A percentile compares a stretch with the other conserved stretches of the same genome.
Conservation (phyloP, 352 stramenopile genomes). For the Globisporangium cystogenes region DNA sequence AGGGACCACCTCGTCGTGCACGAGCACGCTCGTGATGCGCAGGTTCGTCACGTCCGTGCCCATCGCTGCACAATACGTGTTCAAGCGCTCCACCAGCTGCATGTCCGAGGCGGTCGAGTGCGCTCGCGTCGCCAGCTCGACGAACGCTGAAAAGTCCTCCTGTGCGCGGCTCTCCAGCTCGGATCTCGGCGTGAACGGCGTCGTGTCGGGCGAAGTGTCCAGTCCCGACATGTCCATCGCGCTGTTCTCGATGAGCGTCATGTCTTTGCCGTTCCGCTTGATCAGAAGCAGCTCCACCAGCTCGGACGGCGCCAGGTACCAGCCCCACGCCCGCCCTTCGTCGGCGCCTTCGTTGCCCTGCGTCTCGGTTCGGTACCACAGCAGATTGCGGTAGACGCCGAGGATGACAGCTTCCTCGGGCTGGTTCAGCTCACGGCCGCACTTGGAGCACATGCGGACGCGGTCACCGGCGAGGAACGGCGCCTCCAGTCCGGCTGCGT, state of each 20-base stretch:
- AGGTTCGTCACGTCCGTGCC: slow-evolving; percentile 84
- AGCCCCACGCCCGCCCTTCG: slow-evolving; percentile 91
- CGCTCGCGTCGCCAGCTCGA: slow-evolving; percentile 48
- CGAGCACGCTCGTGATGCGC: slow-evolving; percentile 54
- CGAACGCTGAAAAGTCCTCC: slow-evolving; percentile 48
- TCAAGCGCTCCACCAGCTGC: slow-evolving; percentile 82
- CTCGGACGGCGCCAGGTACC: slow-evolving; percentile 95
- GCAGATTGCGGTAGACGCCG: slow-evolving; percentile 85
- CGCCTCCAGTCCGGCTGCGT: slow-evolving; percentile 78
- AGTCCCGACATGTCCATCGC: slow-evolving; percentile 57
- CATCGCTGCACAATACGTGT: slow-evolving; percentile 71
- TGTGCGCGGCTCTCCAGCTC: slow-evolving; percentile 41
- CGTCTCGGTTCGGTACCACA: slow-evolving; percentile 96
- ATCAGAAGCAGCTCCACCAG: slow-evolving; percentile 78
- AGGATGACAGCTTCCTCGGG: slow-evolving; percentile 96
- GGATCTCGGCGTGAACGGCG: slow-evolving; percentile 38
- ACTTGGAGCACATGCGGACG: slow-evolving; percentile 92
- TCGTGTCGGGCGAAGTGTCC: slow-evolving; percentile 24
- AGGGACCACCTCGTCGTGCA: slow-evolving; percentile 19
- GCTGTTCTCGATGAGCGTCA: slow-evolving; percentile 80
- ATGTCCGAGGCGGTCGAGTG: slow-evolving; percentile 72
- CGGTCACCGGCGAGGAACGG: slow-evolving; percentile 92
- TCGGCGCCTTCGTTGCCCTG: slow-evolving; percentile 95
- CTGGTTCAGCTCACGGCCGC: slow-evolving; percentile 93
- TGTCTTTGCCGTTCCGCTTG: slow-evolving; percentile 78